phyloP scores from a whole-genome alignment of 352 stramenopile species.

The Thalassiosira livingstoniorum region DNA sequence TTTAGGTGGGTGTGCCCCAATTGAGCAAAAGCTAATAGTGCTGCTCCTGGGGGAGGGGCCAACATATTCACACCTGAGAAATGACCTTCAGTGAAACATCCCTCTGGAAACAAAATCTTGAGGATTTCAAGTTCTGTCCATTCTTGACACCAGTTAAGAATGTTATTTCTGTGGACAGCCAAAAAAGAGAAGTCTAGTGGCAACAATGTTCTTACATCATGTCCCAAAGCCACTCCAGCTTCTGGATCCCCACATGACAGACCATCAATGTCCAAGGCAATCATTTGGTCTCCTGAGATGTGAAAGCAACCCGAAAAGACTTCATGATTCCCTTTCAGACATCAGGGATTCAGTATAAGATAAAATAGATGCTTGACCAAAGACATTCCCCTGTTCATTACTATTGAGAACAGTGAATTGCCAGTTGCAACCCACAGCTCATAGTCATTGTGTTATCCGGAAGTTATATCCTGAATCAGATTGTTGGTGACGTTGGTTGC shows the following conservation, averaged over 20 bases:
- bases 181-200: background rate
- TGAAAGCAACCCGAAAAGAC: slow-evolving; percentile 2
- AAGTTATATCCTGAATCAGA: slow-evolving; percentile 30
- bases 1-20: background rate
- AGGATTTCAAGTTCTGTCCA: background rate
- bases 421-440: background rate
- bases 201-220: background rate
- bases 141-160: background rate
- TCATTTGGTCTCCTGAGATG: slow-evolving; percentile 2
- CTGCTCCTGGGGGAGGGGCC: background rate
- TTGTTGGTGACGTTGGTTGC: slow-evolving; percentile 30
- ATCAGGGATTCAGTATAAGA: background rate
- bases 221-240: background rate
- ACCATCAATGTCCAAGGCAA: background rate
- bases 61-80: background rate
- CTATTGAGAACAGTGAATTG: background rate
- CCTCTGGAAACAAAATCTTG: background rate
- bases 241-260: slow-evolving; percentile 1
- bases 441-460: background rate
- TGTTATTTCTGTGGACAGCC: background rate
- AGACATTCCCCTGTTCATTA: background rate
- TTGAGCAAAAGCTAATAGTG: background rate
- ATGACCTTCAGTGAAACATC: background rate
- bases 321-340: background rate
- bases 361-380: background rate